A percentile compares a stretch with the other conserved stretches of the same genome.
Evolutionary conservation across 768 basidiomycete species (phyloP).

Genomic region (Hygrophoropsis aurantiaca): DNA sequence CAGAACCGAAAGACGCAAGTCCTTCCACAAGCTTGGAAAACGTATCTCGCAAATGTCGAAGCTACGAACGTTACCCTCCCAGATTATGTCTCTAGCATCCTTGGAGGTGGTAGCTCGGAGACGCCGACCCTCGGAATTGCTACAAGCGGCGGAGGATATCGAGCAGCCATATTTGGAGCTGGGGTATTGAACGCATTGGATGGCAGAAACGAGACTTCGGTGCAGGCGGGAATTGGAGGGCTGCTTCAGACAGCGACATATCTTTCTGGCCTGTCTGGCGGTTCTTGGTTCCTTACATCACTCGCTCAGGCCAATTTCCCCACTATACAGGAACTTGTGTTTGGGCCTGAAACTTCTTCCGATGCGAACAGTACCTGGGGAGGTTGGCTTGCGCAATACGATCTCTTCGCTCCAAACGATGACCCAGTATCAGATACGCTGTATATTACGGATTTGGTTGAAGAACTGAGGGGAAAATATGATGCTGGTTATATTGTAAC

Average conservation of each 20-base stretch:
- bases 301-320: conserved; percentile 42
- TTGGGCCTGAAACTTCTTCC: conserved; percentile 25
- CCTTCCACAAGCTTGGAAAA: conserved; percentile 38
- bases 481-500: conserved; percentile 30
- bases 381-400: conserved; percentile 32
- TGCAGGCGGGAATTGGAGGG: conserved; percentile 43
- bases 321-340: conserved; percentile 36
- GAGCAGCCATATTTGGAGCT: conserved; percentile 55
- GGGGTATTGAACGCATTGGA: conserved; percentile 52
- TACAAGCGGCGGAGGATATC: conserved; percentile 54
- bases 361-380: conserved; percentile 23
- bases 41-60: conserved; percentile 39
- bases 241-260: conserved; percentile 55
- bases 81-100: conserved; percentile 32
- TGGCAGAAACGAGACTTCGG: conserved; percentile 44
- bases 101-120: conserved; percentile 15
- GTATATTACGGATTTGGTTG: conserved; percentile 17
- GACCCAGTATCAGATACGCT: conserved; percentile 11
- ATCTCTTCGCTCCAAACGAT: conserved; percentile 17
- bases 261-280: conserved; percentile 50
- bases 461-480: conserved; percentile 31
- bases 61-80: conserved; percentile 29
- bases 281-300: conserved; percentile 39
- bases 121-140: conserved; percentile 48
- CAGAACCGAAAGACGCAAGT: conserved; percentile 30